phyloP scores from a whole-genome alignment of 768 basidiomycete genomes.

The Termitomyces sp. region DNA sequence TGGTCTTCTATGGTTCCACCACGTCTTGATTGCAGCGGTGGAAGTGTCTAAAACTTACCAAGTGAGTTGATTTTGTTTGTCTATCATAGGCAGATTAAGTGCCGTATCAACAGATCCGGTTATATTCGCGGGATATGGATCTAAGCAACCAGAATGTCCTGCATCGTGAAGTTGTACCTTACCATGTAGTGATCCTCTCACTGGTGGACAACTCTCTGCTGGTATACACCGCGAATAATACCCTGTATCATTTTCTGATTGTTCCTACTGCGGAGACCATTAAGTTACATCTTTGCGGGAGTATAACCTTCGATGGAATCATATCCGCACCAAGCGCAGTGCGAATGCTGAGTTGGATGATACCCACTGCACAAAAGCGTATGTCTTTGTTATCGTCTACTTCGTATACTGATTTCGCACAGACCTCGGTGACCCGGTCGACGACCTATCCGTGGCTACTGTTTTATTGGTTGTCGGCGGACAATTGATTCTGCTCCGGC shows the following conservation, averaged over 20 bases:
- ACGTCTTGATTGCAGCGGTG: constrained; percentile 86
- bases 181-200: constrained; percentile 81
- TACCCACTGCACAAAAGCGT: constrained; percentile 92
- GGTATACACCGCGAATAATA: constrained; percentile 93
- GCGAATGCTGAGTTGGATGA: constrained; percentile 93
- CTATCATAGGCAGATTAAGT: neutral
- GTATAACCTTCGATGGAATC: constrained; percentile 90
- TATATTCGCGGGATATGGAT: constrained; percentile 92
- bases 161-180: constrained; percentile 68
- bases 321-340: constrained; percentile 81
- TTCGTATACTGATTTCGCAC: neutral
- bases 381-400: constrained; percentile 20
- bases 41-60: constrained; percentile 77
- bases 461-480: constrained; percentile 95
- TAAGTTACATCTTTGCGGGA: constrained; percentile 86
- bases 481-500: constrained; percentile 81
- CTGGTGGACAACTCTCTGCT: constrained; percentile 92
- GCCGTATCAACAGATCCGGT: constrained; percentile 56
- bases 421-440: constrained; percentile 93
- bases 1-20: constrained; percentile 94
- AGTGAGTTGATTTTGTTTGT: constrained; percentile 31
- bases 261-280: constrained; percentile 79
- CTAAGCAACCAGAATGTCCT: constrained; percentile 78
- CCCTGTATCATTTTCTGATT: constrained; percentile 87
- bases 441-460: constrained; percentile 90